Percentiles rank a stretch among this genome's conserved stretches.
phyloP scores from a whole-genome alignment of 176 grass and related monocot species.

The Oryza rufipogon region DNA sequence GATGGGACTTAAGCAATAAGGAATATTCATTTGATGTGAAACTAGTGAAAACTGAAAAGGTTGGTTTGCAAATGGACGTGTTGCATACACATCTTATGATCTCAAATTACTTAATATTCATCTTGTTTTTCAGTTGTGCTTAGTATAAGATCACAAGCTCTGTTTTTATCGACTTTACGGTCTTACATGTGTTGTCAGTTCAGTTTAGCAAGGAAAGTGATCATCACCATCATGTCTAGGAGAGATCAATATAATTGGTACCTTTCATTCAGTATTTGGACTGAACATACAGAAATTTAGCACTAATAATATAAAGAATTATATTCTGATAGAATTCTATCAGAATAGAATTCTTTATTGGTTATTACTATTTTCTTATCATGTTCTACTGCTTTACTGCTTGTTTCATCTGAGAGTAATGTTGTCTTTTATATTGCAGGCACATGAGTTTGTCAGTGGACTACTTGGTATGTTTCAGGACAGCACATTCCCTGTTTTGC shows the following conservation, averaged over 20 bases:
- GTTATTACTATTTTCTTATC: constrained; percentile 7
- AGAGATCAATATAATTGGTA: neutral
- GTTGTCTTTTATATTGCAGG: constrained; percentile 49
- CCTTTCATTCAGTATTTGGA: constrained; percentile 10
- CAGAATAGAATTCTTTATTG: neutral
- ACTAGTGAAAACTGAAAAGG: neutral
- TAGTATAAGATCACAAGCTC: constrained; percentile 1
- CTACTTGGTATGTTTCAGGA: constrained; percentile 64
- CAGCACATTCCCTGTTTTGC: constrained; percentile 62
- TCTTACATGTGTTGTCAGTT: neutral
- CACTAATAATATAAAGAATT: neutral
- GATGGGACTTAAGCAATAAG: neutral
- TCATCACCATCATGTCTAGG: neutral
- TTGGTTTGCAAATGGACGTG: constrained; percentile 14
- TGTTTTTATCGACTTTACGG: neutral
- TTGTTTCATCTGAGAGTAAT: neutral
- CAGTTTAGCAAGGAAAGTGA: constrained; percentile 18
- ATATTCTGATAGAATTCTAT: neutral
- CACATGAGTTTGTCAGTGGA: constrained; percentile 66
- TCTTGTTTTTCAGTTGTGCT: neutral
- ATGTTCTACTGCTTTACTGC: neutral
- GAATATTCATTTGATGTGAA: neutral
- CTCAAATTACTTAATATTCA: constrained; percentile 2
- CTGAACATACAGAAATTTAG: neutral
- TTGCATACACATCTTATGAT: constrained; percentile 2